Evolutionary conservation across 2,329 filamentous ascomycete genomes (phyloP).

Genomic region (Cercospora brassicicola): DNA sequence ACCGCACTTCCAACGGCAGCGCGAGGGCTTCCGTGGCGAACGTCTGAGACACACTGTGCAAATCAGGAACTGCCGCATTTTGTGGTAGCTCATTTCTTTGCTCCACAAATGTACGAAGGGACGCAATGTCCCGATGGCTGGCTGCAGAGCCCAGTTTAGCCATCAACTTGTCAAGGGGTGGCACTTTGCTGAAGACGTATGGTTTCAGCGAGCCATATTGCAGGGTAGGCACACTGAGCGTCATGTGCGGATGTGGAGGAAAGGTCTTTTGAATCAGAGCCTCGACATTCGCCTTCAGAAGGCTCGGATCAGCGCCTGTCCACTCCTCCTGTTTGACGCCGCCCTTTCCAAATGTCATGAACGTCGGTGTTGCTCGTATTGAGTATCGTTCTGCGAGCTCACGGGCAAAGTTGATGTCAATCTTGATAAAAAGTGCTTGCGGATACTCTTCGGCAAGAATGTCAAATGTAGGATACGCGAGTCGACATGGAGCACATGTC

Average conservation of each 20-base stretch:
- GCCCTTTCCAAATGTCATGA: conserved; percentile 72
- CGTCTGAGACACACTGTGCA: conserved; percentile 60
- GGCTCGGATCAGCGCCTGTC: conserved; percentile 70
- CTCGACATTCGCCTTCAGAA: conserved; percentile 69
- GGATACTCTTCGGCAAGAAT: conserved; percentile 71
- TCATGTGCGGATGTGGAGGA: conserved; percentile 73
- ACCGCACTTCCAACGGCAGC: conserved; percentile 66
- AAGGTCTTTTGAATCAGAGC: conserved; percentile 73
- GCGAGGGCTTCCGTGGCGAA: conserved; percentile 34
- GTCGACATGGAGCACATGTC: conserved; percentile 80
- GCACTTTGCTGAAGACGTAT: conserved; percentile 74
- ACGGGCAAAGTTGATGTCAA: conserved; percentile 68
- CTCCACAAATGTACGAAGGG: conserved; percentile 71
- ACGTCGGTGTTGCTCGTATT: conserved; percentile 79
- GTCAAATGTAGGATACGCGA: conserved; percentile 78
- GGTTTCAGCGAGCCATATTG: conserved; percentile 63
- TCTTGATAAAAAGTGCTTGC: conserved; percentile 73
- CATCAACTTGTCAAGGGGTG: conserved; percentile 78
- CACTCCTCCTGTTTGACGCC: conserved; percentile 77
- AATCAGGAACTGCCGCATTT: conserved; percentile 68
- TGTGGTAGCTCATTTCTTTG: conserved; percentile 60
- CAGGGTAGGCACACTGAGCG: conserved; percentile 69
- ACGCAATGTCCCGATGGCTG: conserved; percentile 60
- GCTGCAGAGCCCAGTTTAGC: conserved; percentile 70
- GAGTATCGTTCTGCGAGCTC: conserved; percentile 64